Base-by-base conservation (phyloP, 148 eudicot genomes). In the Diospyros lotus region DNA sequence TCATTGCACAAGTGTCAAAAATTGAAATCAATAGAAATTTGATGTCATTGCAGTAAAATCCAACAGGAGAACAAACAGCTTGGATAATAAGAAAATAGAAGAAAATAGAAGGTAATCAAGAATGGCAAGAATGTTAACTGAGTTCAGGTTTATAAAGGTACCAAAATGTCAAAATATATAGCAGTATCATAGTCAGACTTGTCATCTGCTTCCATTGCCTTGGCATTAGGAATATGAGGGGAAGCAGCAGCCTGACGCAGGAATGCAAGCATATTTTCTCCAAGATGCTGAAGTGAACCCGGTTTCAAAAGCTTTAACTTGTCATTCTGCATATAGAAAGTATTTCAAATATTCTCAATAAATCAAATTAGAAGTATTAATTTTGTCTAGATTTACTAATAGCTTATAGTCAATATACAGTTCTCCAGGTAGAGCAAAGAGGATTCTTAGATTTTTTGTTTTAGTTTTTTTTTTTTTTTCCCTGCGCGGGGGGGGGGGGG, bases 281-380 rank as follows among this genome's bases (percentile, higher is more conserved):
- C 98, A 77, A 92, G 93, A 88, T 95, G 98, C 86, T 95, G 98
- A 71, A 92, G 97, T 51, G 98, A 95, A 79, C 98, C 98, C 50
- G 90, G 88, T 73, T 77, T 87, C 75, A 95, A 71, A 75, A 95
- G 97, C 84, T 89, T 83, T 78, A 92, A 46, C 71, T 90, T 92
- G 84, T 95, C 98, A 83, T 95, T 95, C 98, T 94, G 93, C 83
- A 80, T 8, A 14, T 10, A 41, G 71, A 58, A 15, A 68, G 41
- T 8, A 58, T 72, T 66, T 73, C 58, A 48, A n/a, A 39, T 48
- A 71, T 14, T 58, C 71, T 46, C 12, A 59, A 46, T 46, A 64
- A 53, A 77, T 58, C 40, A 64, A 45, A 72, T 13, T 3, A 53
- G 38, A 52, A 44, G 6, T 58, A 17, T 18, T 50, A 68, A 17